A percentile compares a stretch with the other conserved stretches of the same genome.
Evolutionary conservation across 768 basidiomycete species (phyloP).

Genomic region (Amanita subjunquillea): DNA sequence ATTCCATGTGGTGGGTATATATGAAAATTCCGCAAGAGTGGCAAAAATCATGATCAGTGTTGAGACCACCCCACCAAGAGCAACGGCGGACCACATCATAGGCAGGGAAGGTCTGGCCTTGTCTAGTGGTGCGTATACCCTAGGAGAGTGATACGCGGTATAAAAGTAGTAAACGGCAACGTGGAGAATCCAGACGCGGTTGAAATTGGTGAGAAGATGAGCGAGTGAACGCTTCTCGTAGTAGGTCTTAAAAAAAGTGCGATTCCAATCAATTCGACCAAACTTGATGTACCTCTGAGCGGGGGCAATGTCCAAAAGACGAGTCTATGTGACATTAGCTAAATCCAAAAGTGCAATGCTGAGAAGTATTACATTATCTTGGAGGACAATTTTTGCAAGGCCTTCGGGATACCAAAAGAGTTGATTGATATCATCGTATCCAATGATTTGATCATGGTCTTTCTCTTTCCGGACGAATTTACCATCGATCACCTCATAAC

Average conservation of each 20-base stretch:
- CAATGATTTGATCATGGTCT: constrained; percentile 93
- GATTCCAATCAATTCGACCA: constrained; percentile 86
- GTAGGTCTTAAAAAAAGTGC: constrained; percentile 98
- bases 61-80: constrained; percentile 92
- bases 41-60: constrained; percentile 91
- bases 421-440: constrained; percentile 99
- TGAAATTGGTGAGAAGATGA: constrained; percentile 97
- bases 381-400: constrained; percentile 81
- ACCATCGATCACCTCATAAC: constrained; percentile 90
- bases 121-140: constrained; percentile 70
- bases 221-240: constrained; percentile 89
- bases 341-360: constrained; percentile 3
- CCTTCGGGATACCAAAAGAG: constrained; percentile 99
- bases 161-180: constrained; percentile 93
- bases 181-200: constrained; percentile 97
- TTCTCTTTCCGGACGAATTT: constrained; percentile 91
- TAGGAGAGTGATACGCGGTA: constrained; percentile 95
- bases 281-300: constrained; percentile 91
- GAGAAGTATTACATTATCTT: constrained; percentile 58
- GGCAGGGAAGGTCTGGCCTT: constrained; percentile 63
- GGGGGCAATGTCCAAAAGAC: constrained; percentile 85
- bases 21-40: constrained; percentile 89
- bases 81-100: constrained; percentile 93
- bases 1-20: constrained; percentile 98
- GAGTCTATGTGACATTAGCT: constrained; percentile 41